Evolutionary conservation across 768 basidiomycete genomes (phyloP), one percentile per base, ranked within the genome.

Genomic region (Neoboletus subvelutipes): DNA sequence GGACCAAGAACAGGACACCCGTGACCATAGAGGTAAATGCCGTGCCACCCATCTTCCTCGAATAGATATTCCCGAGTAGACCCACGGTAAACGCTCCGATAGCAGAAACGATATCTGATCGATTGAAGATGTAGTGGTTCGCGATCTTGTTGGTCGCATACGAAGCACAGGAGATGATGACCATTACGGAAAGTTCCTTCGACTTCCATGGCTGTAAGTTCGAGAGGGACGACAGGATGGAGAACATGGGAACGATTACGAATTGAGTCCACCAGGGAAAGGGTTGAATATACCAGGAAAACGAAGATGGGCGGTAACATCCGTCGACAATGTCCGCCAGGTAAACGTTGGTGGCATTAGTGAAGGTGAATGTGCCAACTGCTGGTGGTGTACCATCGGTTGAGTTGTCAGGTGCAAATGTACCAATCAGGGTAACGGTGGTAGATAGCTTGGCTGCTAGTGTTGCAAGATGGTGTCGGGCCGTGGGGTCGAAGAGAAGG

Each of bases 1-100:
- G 92, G 26, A 94, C 90, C 57, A 94, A 76, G 72, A 94, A 92
- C 60, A 92, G 71, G 6, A 94, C 90, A 39, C 91, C 92, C 26
- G 92, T 89, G 40, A 93, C 90, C 92, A 94, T 94, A 2, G 86
- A 86, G 11, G 91, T 92, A 72, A 94, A 94, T 20, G 92, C 92
- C 4, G 91, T 93, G 9, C 91, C 92, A 9, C 87, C 82, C 81
- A 90, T 86, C 67, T 83, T 83, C 45, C 91, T 80, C 40, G 91
- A 92, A 70, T 92, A 92, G 2, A 88, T 71, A 64, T 92, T 92
- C 4, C 90, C 91, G 20, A 92, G 73, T 29, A 92, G 60, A 22
- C 90, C 90, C 20, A 90, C 85, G 1, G 86, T 88, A 61, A 92
- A 92, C 18, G 91, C 90, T 1, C 91, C 92, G 64, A 93, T 90